Conservation (phyloP, 805 yeast species). For the Ogataea paradorogensis region DNA sequence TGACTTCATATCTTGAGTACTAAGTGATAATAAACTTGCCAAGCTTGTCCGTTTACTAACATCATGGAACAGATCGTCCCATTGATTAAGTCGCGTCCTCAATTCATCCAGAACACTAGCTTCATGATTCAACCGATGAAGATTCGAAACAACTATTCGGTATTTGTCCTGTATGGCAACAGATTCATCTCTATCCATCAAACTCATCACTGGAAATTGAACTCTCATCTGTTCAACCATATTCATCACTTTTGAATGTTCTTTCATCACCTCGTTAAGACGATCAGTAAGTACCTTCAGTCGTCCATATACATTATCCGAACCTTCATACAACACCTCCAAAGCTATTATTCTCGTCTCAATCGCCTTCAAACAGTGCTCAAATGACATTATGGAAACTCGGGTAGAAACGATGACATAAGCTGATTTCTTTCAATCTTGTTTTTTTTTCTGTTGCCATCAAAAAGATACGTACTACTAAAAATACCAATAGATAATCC, state of each 20-base stretch:
- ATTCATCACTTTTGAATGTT: conserved; percentile 8
- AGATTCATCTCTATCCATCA: background rate
- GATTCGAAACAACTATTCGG: conserved; percentile 13
- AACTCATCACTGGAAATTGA: conserved; percentile 1
- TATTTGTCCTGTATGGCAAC: conserved; percentile 12
- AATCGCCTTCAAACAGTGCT: conserved; percentile 8
- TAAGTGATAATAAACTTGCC: conserved; percentile 6
- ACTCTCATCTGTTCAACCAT: conserved; percentile 7
- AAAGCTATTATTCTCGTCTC: conserved; percentile 14
- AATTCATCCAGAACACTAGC: conserved; percentile 14
- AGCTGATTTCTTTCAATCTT: conserved; percentile 1
- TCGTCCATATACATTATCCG: conserved; percentile 7
- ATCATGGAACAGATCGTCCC: conserved; percentile 13
- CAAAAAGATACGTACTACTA: conserved; percentile 11
- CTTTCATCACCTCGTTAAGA: conserved; percentile 4
- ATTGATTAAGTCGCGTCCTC: conserved; percentile 2
- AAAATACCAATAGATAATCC: conserved; percentile 5
- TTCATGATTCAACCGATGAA: conserved; percentile 8
- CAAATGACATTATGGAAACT: conserved; percentile 4
- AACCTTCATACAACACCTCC: conserved; percentile 15
- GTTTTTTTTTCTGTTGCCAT: conserved; percentile 10
- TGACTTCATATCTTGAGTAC: background rate
- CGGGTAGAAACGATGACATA: conserved; percentile 3
- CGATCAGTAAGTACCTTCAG: conserved; percentile 1
- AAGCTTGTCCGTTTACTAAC: conserved; percentile 7